Conservation (phyloP, 805 yeast species). For the Lipomyces orientalis region DNA sequence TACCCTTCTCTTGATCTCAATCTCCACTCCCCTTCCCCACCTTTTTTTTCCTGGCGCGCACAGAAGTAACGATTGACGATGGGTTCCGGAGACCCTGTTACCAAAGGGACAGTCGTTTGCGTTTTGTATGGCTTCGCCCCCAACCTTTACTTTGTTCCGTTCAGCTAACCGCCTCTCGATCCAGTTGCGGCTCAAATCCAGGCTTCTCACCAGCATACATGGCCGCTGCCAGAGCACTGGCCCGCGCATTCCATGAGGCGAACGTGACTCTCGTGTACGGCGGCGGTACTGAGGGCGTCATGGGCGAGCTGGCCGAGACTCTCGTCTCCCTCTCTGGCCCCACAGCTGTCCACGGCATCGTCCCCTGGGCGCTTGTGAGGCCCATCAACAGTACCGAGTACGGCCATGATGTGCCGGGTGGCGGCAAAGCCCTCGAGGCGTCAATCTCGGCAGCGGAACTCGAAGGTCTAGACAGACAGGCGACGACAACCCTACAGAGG, state of each 20-base stretch:
- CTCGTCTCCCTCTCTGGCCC: constrained; percentile 25
- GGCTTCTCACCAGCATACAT: constrained; percentile 62
- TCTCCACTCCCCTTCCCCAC: neutral
- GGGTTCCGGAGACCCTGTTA: neutral
- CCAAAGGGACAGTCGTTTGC: neutral
- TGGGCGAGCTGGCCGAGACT: constrained; percentile 41
- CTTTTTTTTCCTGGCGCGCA: no score
- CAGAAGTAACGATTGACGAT: neutral
- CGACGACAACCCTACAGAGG: neutral
- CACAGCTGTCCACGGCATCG: constrained; percentile 71
- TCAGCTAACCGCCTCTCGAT: neutral
- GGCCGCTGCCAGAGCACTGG: constrained; percentile 63
- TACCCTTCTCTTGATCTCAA: no score
- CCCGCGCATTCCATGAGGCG: constrained; percentile 59
- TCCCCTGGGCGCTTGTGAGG: constrained; percentile 80
- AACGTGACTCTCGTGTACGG: constrained; percentile 85
- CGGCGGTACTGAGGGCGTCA: constrained; percentile 69
- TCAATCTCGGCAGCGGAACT: constrained; percentile 20
- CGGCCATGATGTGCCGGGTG: constrained; percentile 39
- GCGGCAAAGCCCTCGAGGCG: constrained; percentile 45
- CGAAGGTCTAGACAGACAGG: neutral
- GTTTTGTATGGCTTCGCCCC: neutral
- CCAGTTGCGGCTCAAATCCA: constrained; percentile 73
- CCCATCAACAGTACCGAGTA: constrained; percentile 61
- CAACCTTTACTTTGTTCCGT: neutral